These are phyloP conservation scores for Priceomyces haplophilus DNA, from an alignment of 805 yeast genomes.

Conservation along the genomic window DNA sequence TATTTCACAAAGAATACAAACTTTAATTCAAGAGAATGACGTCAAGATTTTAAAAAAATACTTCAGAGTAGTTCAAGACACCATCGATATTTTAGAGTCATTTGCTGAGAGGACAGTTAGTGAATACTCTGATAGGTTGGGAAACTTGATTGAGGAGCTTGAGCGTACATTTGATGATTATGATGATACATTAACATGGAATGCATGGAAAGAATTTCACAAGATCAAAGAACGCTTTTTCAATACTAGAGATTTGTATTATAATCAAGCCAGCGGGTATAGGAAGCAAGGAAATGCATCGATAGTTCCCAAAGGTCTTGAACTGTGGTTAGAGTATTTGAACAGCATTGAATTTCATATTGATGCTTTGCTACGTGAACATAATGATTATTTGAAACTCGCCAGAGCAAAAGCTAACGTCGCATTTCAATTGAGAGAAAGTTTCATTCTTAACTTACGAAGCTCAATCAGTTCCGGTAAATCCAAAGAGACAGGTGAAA, in stretches of 20 bases:
- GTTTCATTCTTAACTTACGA: constrained; percentile 4
- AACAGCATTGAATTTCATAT: constrained; percentile 44
- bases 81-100: constrained; percentile 68
- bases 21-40: constrained; percentile 24
- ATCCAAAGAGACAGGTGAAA: not conserved
- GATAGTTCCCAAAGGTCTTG: constrained; percentile 37
- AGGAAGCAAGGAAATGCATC: constrained; percentile 10
- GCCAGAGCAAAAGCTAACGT: constrained; percentile 43
- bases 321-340: constrained; percentile 33
- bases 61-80: constrained; percentile 33
- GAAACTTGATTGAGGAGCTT: constrained; percentile 27
- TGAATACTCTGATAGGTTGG: constrained; percentile 62
- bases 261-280: constrained; percentile 22
- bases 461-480: not conserved
- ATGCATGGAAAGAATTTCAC: constrained; percentile 61
- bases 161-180: constrained; percentile 12
- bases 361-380: constrained; percentile 52
- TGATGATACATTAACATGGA: constrained; percentile 32
- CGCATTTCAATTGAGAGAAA: constrained; percentile 41
- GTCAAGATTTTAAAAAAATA: constrained; percentile 26
- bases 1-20: constrained; percentile 21
- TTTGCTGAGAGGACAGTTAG: constrained; percentile 65
- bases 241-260: constrained; percentile 52
- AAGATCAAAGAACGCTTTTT: constrained; percentile 53
- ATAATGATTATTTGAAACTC: constrained; percentile 52